Base-by-base conservation (phyloP, 1,284 basidiomycete species). In the Sporisorium graminicola region DNA sequence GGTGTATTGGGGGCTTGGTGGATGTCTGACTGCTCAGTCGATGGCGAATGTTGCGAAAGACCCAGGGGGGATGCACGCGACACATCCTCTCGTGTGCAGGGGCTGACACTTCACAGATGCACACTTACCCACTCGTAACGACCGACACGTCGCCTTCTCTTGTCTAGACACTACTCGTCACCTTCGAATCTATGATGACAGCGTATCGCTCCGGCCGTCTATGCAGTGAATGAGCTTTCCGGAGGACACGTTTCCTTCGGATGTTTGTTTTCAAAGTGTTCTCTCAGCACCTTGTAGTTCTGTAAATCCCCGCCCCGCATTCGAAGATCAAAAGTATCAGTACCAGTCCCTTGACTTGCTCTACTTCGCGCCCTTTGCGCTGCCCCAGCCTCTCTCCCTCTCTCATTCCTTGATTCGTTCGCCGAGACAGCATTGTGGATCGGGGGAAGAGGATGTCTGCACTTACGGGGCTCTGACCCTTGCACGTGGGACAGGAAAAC, bases 181-280 rank as follows among this genome's bases (percentile, higher is more conserved):
- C 35, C 8, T 37, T 13, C 10, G 6, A 37, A 37, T 37, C 35
- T 37, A 37, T 13, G 35, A 6, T 37, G 13, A 40, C 14, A 40
- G 18, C 37, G 37, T 40, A 40, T 40, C 37, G 14, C 4, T n/a
- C 12, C 37, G n/a, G 37, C 37, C 37, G 14, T 27, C 18, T 53
- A 65, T 6, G 55, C 63, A 14, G 53, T 47, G 55, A 74, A 74
- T 9, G 42, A 58, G 54, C 49, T 52, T 37, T 74, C 71, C 13
- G 58, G 50, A 9, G 71, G 71, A 51, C 50, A 52, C 6, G 49
- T 58, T 1, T 67, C 71, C 42, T 74, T 74, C 0, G 71, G 71
- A 56, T 74, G 71, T 35, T 74, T 74, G 24, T 68, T 68, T 24
- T 74, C 65, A 52, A 68, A 74, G 20, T 74, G 71, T 37, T 74